Evolutionary conservation across 1,139 yeast genomes (phyloP).

Genomic region (Fermentozyma sake): DNA sequence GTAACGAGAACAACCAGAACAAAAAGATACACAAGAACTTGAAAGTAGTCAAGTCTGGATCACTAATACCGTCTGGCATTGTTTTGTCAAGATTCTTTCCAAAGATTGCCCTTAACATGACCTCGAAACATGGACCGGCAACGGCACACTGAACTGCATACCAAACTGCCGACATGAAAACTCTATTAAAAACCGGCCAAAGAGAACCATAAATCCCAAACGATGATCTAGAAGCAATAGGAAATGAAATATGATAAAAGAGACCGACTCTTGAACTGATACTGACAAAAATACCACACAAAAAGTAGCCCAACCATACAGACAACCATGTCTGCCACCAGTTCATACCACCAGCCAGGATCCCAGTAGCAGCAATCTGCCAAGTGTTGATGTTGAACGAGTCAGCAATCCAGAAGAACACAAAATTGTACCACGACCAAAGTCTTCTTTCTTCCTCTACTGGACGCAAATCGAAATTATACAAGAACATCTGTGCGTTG

Average conservation of each 20-base stretch:
- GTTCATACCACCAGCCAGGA: slow-evolving; percentile 60
- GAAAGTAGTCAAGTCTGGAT: slow-evolving; percentile 59
- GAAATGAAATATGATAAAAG: slow-evolving; percentile 72
- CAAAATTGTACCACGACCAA: slow-evolving; percentile 80
- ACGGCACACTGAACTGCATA: slow-evolving; percentile 79
- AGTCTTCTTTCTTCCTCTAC: slow-evolving; percentile 64
- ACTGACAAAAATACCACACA: slow-evolving; percentile 60
- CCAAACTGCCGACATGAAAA: slow-evolving; percentile 82
- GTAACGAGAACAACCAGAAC: slow-evolving; percentile 73
- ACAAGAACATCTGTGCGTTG: slow-evolving; percentile 53
- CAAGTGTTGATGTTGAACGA: slow-evolving; percentile 85
- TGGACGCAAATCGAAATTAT: slow-evolving; percentile 72
- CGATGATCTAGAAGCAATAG: slow-evolving; percentile 66
- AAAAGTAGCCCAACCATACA: slow-evolving; percentile 68
- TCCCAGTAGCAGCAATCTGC: slow-evolving; percentile 86
- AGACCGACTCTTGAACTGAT: slow-evolving; percentile 69
- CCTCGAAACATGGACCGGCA: slow-evolving; percentile 77
- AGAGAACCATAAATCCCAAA: slow-evolving; percentile 76
- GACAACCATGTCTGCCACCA: slow-evolving; percentile 93
- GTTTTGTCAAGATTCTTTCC: slow-evolving; percentile 50
- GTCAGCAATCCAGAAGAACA: slow-evolving; percentile 82
- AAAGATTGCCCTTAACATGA: slow-evolving; percentile 65
- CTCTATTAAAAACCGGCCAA: slow-evolving; percentile 79
- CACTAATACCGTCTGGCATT: slow-evolving; percentile 49
- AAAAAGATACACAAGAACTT: slow-evolving; percentile 70